Conservation (phyloP, 257 asterid species). For the Datura wrightii region DNA sequence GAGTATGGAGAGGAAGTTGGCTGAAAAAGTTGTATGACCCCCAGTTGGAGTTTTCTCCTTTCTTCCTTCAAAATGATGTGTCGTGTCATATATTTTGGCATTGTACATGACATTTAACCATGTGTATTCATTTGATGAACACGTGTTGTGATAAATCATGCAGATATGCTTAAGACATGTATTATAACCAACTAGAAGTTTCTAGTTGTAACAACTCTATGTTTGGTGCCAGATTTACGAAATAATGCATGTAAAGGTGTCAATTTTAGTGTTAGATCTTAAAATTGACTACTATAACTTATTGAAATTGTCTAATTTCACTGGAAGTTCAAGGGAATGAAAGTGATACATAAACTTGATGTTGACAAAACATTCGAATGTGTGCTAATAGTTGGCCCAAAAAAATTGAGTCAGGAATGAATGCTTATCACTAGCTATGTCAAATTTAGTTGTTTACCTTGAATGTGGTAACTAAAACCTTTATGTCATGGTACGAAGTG, state of each 20-base stretch:
- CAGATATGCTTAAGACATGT: background rate
- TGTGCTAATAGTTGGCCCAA: background rate
- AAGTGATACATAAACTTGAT: background rate
- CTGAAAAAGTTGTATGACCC: background rate
- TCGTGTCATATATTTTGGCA: background rate
- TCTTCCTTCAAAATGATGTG: background rate
- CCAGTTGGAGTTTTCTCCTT: background rate
- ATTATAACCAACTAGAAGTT: background rate
- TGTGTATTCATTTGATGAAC: background rate
- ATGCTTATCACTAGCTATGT: background rate
- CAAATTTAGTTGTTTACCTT: background rate
- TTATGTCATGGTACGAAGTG: background rate
- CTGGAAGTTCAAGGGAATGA: background rate
- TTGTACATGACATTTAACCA: background rate
- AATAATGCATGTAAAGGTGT: background rate
- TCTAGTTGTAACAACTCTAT: background rate
- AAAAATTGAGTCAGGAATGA: background rate
- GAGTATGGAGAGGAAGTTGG: background rate
- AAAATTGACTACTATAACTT: background rate
- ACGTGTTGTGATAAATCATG: background rate
- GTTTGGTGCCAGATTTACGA: background rate
- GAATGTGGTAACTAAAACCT: background rate
- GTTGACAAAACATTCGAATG: background rate
- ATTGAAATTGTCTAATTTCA: background rate
- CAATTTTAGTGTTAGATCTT: background rate